These are phyloP conservation scores for Phytophthora lateralis DNA, from an alignment of 352 stramenopile species.

Conservation along the genomic window DNA sequence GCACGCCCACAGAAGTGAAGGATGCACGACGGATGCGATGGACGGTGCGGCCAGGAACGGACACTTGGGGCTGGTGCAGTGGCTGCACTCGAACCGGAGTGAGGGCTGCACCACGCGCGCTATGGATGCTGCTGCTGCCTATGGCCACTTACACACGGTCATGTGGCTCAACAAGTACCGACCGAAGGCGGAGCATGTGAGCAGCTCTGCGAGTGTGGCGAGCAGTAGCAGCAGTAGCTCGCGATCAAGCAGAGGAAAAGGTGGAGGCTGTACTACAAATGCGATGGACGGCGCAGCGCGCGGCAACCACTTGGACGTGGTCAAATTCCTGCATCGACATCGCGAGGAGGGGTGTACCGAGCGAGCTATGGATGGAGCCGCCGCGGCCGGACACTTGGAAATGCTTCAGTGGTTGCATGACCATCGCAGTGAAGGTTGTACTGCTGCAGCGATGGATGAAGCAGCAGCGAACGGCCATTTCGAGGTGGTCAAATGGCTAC, in stretches of 20 bases:
- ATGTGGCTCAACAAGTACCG: slow-evolving; percentile 41
- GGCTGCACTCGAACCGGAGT: slow-evolving; percentile 35
- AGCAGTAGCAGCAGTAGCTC: slow-evolving; percentile 29
- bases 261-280: slow-evolving; percentile 36
- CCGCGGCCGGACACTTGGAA: slow-evolving; percentile 29
- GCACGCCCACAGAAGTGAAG: slow-evolving; percentile 24
- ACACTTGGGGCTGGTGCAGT: slow-evolving; percentile 32
- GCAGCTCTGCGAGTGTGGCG: slow-evolving; percentile 12
- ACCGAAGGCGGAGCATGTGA: slow-evolving; percentile 13
- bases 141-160: slow-evolving; percentile 39
- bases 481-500: slow-evolving; percentile 40
- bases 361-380: slow-evolving; percentile 38
- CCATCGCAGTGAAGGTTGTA: slow-evolving; percentile 34
- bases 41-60: slow-evolving; percentile 36
- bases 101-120: slow-evolving; percentile 40
- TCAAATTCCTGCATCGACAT: slow-evolving; percentile 44
- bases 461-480: slow-evolving; percentile 37
- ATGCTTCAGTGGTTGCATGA: slow-evolving; percentile 44
- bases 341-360: slow-evolving; percentile 42
- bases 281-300: slow-evolving; percentile 38
- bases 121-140: slow-evolving; percentile 45
- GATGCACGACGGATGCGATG: slow-evolving; percentile 34
- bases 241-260: slow-evolving; percentile 3
- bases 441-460: slow-evolving; percentile 31
- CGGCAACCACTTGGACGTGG: slow-evolving; percentile 35